Evolutionary conservation across 208 protist species (phyloP), one percentile per base, ranked within the genome.

Genomic region (Trypanosomatidae sp.): DNA sequence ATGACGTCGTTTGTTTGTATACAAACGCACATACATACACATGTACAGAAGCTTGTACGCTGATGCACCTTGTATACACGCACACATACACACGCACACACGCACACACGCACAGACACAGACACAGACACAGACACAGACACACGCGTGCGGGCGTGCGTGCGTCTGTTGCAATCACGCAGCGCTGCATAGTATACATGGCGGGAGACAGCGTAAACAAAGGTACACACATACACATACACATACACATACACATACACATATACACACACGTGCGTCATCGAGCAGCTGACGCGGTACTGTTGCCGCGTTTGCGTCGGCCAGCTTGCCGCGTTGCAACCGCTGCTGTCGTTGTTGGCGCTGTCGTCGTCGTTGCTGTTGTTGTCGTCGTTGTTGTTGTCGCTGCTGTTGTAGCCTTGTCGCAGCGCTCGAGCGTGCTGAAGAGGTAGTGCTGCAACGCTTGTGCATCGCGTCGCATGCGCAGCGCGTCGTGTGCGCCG

Each of bases 401-500:
- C 19, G 6, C 35, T 18, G 20, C 2, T 13, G 4, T 3, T 22
- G 13, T 33, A 33, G 8, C 13, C 28, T 8, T 33, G 13, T 33
- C 28, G 13, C 28, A 33, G 10, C 28, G 8, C 19, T 62, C 38
- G 6, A 75, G 47, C 3, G 60, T 46, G 20, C 54, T 55, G 47
- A 66, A 62, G 6, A 87, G 64, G 20, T 43, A 24, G 21, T 66
- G 52, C 41, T 79, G 72, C 0, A 79, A 18, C 18, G 71, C 67
- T 8, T 63, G 44, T 18, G 82, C 48, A 10, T 87, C 69, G 7
- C 55, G 56, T 47, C 65, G 49, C 43, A 78, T 47, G n/a, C n/a
- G n/a, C n/a, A n/a, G n/a, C n/a, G n/a, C n/a, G n/a, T n/a, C n/a
- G n/a, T n/a, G n/a, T n/a, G n/a, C n/a, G n/a, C n/a, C n/a, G n/a